Evolutionary conservation across 768 basidiomycete genomes (phyloP), one percentile per base, ranked within the genome.

Genomic region (Hygrocybe punicea): DNA sequence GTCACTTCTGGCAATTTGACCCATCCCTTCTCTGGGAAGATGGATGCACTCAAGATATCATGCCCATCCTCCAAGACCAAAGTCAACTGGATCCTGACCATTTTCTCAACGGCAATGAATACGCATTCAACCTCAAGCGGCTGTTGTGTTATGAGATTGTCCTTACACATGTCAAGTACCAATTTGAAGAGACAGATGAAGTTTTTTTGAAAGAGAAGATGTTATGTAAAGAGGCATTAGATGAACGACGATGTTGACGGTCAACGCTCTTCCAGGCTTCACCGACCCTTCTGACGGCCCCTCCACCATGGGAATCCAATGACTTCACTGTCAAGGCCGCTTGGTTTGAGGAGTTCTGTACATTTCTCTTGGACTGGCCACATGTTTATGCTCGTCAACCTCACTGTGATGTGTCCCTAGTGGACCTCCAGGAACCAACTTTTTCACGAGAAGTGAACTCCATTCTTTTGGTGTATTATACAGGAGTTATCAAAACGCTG

Each of bases 401-500:
- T 19, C 39, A 42, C 19, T 42, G 39, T 42, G 11, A 42, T 10
- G 11, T 16, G 39, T 42, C 39, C 19, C 11, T 42, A 19, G 19
- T 19, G 19, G 39, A 19, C 16, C 39, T 42, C 14, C 39, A 14
- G 14, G 39, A 42, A 14, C 19, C 39, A 14, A 10, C 11, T 16
- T 42, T 42, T 19, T 19, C 14, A 16, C 39, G 11, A 16, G 39
- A 42, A 42, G 16, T 42, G 4, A 14, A 42, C 39, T 16, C 19
- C 39, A 14, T 42, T 19, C 39, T 42, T 19, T 16, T 42, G 16
- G 39, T 19, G 11, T 42, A 42, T 19, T 42, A 42, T 19, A 42
- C 16, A 16, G 39, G 39, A 14, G 19, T 42, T 42, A 19, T 42
- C 34, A 35, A 37, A 53, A 19, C 21, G 69, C 69, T 2, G 73